A percentile compares a stretch with the other conserved stretches of the same genome.
phyloP scores from a whole-genome alignment of 2,329 filamentous ascomycete species.

The Fusarium sp. region DNA sequence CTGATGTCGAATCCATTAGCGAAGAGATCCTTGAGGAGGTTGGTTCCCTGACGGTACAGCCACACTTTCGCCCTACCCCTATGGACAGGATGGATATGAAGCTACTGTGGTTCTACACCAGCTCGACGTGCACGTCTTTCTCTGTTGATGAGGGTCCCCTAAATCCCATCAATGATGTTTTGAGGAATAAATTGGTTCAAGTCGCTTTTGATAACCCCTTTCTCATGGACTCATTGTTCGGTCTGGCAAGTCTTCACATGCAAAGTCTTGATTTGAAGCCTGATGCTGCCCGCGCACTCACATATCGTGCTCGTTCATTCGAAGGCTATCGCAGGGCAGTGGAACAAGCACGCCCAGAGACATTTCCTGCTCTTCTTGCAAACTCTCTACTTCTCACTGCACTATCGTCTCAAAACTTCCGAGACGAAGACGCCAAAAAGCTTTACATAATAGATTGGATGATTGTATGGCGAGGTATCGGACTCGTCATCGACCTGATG shows the following conservation, averaged over 20 bases:
- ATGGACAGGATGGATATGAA: slow-evolving; percentile 61
- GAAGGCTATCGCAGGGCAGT: slow-evolving; percentile 64
- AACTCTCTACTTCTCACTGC: slow-evolving; percentile 64
- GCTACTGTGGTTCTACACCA: slow-evolving; percentile 66
- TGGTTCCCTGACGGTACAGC: slow-evolving; percentile 37
- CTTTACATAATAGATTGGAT: slow-evolving; percentile 68
- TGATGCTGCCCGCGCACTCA: slow-evolving; percentile 52
- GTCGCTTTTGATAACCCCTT: slow-evolving; percentile 64
- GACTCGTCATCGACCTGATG: slow-evolving; percentile 57
- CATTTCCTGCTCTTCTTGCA: slow-evolving; percentile 62
- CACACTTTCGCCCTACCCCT: slow-evolving; percentile 48
- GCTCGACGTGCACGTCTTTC: slow-evolving; percentile 59
- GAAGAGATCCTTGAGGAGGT: slow-evolving; percentile 21
- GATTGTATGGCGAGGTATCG: slow-evolving; percentile 64
- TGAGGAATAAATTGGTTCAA: slow-evolving; percentile 60
- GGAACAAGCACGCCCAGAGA: slow-evolving; percentile 56
- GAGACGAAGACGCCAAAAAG: slow-evolving; percentile 56
- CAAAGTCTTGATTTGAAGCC: slow-evolving; percentile 54
- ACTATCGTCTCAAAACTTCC: slow-evolving; percentile 62
- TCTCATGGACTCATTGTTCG: slow-evolving; percentile 66
- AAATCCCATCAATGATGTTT: slow-evolving; percentile 54
- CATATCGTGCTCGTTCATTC: slow-evolving; percentile 62
- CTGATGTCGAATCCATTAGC: slow-evolving; percentile 16
- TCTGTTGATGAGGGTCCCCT: slow-evolving; percentile 52
- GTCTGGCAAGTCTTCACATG: slow-evolving; percentile 62